phyloP scores from a whole-genome alignment of 108 stramenopile species.

The Nannochloropsis oceanica region DNA sequence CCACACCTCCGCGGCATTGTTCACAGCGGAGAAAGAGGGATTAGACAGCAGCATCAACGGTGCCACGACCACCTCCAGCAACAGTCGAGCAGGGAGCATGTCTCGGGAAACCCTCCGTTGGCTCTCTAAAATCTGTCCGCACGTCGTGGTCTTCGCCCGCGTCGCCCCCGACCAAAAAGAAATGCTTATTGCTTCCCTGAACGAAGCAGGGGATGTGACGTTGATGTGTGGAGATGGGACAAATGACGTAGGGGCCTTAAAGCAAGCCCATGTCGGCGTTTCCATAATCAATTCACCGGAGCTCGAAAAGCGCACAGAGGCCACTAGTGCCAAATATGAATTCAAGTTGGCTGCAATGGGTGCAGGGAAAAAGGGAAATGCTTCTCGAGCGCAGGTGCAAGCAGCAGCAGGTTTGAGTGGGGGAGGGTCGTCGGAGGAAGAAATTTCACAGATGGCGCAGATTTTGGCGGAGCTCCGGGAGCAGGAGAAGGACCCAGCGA shows the following conservation, averaged over 20 bases:
- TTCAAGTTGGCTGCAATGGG: not conserved
- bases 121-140: conserved; percentile 49
- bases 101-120: conserved; percentile 1
- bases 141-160: conserved; percentile 79
- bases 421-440: not conserved
- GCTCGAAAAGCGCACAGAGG: conserved; percentile 47
- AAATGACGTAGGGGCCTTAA: conserved; percentile 92
- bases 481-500: conserved; percentile 30
- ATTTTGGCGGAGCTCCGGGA: conserved; percentile 1
- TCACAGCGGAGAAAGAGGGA: not conserved
- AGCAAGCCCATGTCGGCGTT: conserved; percentile 87
- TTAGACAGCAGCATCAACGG: conserved; percentile 29
- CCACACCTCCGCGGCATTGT: not conserved
- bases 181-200: conserved; percentile 63
- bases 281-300: conserved; percentile 80
- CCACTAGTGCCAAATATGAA: conserved; percentile 41
- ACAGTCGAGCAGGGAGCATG: not conserved
- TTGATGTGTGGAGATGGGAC: conserved; percentile 98
- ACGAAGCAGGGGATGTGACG: conserved; percentile 54
- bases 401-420: not conserved
- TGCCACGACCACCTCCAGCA: conserved; percentile 1
- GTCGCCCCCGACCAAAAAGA: conserved; percentile 93
- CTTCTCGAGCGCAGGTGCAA: not conserved
- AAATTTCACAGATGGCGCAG: not conserved
- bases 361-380: not conserved